phyloP scores from a whole-genome alignment of 169 alveolate genomes.

The Eimeria zaria region DNA sequence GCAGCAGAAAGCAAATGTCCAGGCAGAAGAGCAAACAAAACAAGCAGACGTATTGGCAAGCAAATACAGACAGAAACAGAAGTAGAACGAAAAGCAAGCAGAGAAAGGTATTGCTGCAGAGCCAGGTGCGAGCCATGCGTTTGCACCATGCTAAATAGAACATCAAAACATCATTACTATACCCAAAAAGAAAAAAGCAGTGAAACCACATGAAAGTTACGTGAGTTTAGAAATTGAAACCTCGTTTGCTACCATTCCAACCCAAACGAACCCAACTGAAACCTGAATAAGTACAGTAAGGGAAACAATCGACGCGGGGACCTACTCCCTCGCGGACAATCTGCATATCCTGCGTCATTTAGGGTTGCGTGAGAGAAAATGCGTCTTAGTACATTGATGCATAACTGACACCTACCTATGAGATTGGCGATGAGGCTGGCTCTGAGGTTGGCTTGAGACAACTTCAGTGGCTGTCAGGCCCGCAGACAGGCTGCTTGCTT shows the following conservation, averaged over 20 bases:
- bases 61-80: background rate
- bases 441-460: background rate
- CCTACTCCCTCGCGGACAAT: background rate
- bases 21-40: background rate
- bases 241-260: conserved; percentile 25
- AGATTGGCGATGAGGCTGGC: too few species aligned
- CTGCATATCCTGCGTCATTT: background rate
- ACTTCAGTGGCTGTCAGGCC: background rate
- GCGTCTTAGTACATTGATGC: background rate
- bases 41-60: background rate
- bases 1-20: background rate
- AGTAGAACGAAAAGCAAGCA: background rate
- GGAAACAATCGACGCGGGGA: background rate
- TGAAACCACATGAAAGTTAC: background rate
- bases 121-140: background rate
- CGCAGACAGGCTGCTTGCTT: background rate
- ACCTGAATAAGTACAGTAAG: conserved; percentile 52
- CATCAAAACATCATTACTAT: background rate
- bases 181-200: background rate
- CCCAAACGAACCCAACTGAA: conserved; percentile 30
- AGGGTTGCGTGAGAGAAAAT: background rate
- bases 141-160: background rate
- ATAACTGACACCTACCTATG: background rate
- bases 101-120: background rate
- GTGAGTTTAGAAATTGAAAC: conserved; percentile 21